These are phyloP conservation scores for Hypericum androsaemum DNA, from an alignment of 345 rosid species.

Conservation along the genomic window DNA sequence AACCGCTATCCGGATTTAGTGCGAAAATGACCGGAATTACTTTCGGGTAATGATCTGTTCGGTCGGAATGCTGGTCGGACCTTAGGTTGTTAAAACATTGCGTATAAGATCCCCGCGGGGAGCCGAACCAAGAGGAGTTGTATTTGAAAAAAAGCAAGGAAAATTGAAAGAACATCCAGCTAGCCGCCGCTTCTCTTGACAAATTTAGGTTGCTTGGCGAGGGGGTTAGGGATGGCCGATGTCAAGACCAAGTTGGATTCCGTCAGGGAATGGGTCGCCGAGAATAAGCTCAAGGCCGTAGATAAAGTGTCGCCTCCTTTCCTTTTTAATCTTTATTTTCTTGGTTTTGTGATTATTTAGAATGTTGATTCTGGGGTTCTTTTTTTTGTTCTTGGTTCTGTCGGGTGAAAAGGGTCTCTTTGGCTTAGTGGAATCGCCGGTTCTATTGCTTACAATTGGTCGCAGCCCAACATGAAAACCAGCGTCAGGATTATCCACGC, in stretches of 20 bases:
- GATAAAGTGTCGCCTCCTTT: conserved; percentile 31
- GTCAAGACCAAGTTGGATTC: conserved; percentile 50
- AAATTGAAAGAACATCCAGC: no score
- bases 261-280: conserved; percentile 64
- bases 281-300: conserved; percentile 87
- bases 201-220: no score
- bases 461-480: conserved; percentile 88
- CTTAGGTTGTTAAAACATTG: no score
- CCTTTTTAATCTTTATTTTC: background rate
- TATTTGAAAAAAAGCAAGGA: no score
- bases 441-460: conserved; percentile 89
- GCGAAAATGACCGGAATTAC: no score
- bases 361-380: background rate
- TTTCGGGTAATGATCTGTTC: no score
- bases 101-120: no score
- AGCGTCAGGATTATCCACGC: conserved; percentile 96
- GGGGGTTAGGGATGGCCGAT: conserved; percentile 43
- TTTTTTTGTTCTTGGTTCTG: background rate
- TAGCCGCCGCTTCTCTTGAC: no score
- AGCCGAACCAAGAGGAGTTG: no score
- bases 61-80: no score
- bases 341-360: background rate
- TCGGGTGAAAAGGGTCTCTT: conserved; percentile 42
- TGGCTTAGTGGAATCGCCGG: conserved; percentile 90
- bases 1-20: no score